Evolutionary conservation across 2,329 filamentous ascomycete species (phyloP).

Genomic region (Penicillium sp.): DNA sequence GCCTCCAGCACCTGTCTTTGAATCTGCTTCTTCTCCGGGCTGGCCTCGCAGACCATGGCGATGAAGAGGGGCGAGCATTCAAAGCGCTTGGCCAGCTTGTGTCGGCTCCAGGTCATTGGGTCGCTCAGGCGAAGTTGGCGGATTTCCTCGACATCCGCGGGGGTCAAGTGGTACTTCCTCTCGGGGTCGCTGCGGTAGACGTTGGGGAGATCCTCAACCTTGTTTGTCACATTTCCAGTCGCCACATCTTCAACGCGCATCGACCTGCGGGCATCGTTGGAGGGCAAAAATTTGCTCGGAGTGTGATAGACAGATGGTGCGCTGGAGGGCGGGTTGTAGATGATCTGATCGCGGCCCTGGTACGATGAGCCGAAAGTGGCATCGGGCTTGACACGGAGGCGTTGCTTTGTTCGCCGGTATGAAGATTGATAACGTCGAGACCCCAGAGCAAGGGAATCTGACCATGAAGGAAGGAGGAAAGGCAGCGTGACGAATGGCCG

Average conservation of each 20-base stretch:
- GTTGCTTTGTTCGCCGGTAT: constrained; percentile 58
- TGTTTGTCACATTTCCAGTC: constrained; percentile 24
- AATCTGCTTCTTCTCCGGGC: constrained; percentile 55
- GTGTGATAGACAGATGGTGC: constrained; percentile 69
- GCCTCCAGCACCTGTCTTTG: constrained; percentile 57
- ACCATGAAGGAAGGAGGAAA: constrained; percentile 49
- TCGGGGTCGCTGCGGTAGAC: constrained; percentile 58
- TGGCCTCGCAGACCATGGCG: constrained; percentile 63
- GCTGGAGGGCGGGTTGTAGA: constrained; percentile 71
- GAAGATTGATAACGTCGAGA: constrained; percentile 56
- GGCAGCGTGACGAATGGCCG: constrained; percentile 45
- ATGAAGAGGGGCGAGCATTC: constrained; percentile 68
- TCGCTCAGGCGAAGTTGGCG: constrained; percentile 60
- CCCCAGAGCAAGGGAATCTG: constrained; percentile 40
- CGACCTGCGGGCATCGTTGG: constrained; percentile 60
- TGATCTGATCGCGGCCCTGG: constrained; percentile 59
- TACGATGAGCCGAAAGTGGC: constrained; percentile 53
- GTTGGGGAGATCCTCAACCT: constrained; percentile 50
- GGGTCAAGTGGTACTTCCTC: constrained; percentile 67
- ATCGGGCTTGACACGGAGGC: constrained; percentile 59
- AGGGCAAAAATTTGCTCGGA: constrained; percentile 68
- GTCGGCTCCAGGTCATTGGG: constrained; percentile 65
- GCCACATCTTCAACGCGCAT: constrained; percentile 49
- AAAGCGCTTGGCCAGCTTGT: constrained; percentile 66
- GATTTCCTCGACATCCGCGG: constrained; percentile 65